Percentiles rank a stretch among this genome's conserved stretches.
phyloP scores from a whole-genome alignment of 306 rosid species.

The Luffa aegyptiaca region DNA sequence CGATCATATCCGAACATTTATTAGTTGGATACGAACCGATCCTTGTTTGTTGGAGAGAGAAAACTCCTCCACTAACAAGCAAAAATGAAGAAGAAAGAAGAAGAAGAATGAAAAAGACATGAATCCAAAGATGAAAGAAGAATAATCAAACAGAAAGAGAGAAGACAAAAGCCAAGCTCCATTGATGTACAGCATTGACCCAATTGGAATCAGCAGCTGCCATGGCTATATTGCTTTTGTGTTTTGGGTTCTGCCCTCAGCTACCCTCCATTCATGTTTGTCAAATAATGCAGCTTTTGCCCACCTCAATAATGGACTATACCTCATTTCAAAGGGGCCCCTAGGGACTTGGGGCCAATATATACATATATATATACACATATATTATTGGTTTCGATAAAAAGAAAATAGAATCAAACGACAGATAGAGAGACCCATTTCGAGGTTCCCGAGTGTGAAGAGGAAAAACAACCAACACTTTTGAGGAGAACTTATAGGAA shows the following conservation, averaged over 20 bases:
- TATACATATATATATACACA: too few relatives aligned
- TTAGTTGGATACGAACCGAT: too few relatives aligned
- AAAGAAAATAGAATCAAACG: too few relatives aligned
- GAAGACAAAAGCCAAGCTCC: background rate
- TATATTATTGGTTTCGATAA: background rate
- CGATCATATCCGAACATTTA: too few relatives aligned
- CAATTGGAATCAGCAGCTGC: background rate
- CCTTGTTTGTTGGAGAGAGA: background rate
- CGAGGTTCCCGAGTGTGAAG: too few relatives aligned
- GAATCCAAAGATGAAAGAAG: background rate
- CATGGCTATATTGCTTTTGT: background rate
- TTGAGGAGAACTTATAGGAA: too few relatives aligned
- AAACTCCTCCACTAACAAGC: background rate
- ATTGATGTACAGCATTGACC: background rate
- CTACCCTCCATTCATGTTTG: background rate
- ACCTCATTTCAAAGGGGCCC: background rate
- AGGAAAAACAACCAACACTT: too few relatives aligned
- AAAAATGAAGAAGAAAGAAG: background rate
- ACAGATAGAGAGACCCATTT: too few relatives aligned
- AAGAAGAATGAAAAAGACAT: background rate
- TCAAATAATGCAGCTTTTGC: background rate
- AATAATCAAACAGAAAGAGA: background rate
- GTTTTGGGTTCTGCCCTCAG: background rate
- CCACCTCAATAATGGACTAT: background rate
- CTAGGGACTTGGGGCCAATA: background rate